Conservation (phyloP, 2,329 filamentous ascomycete genomes). For the Phyllosticta ampelicida region DNA sequence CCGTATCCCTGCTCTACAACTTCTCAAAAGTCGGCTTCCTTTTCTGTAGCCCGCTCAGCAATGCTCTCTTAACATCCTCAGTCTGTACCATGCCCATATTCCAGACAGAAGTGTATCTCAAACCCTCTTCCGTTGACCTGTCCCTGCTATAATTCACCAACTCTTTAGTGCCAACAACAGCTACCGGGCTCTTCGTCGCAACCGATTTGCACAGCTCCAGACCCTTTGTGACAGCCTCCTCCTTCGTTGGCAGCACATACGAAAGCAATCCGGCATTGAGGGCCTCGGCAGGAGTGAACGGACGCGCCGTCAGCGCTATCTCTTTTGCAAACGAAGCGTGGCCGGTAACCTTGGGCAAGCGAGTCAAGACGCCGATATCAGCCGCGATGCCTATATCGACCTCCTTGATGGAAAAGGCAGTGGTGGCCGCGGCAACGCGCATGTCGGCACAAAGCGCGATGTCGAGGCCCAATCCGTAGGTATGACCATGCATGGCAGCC, state of each 20-base stretch:
- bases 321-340: constrained; percentile 70
- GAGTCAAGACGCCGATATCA: constrained; percentile 64
- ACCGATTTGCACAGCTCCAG: constrained; percentile 54
- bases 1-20: constrained; percentile 38
- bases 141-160: constrained; percentile 73
- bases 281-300: constrained; percentile 60
- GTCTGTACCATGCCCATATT: constrained; percentile 77
- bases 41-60: constrained; percentile 68
- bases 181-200: constrained; percentile 75
- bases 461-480: constrained; percentile 30
- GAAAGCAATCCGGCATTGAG: constrained; percentile 59
- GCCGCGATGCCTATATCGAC: constrained; percentile 74
- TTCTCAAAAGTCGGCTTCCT: constrained; percentile 76
- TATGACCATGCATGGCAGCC: constrained; percentile 25
- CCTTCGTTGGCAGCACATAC: constrained; percentile 50
- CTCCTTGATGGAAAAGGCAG: constrained; percentile 63
- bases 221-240: constrained; percentile 50
- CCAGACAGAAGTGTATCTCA: constrained; percentile 81
- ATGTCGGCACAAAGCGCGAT: constrained; percentile 60
- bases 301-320: constrained; percentile 58
- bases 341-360: constrained; percentile 63
- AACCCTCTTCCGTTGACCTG: constrained; percentile 58
- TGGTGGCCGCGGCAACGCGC: constrained; percentile 50
- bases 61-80: constrained; percentile 60
- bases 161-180: constrained; percentile 80